Evolutionary conservation across 805 yeast species (phyloP), one percentile per base, ranked within the genome.

Genomic region (Starmerella lactis-condensi): DNA sequence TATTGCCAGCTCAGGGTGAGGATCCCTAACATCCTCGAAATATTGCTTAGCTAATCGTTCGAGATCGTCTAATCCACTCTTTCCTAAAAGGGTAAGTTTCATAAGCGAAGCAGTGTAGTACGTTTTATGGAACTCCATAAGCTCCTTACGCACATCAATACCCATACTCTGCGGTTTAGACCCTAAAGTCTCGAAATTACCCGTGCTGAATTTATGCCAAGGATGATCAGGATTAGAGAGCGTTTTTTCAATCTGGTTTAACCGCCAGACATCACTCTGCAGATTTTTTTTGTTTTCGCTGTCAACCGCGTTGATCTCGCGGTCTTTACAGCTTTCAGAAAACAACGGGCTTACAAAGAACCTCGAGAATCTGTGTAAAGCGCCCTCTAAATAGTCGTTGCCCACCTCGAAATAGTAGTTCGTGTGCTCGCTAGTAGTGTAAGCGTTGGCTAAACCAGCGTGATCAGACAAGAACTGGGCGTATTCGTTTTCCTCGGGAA

Each of bases 221-320:
- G 96, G 95, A 54, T 89, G 96, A 0, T 56, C 46, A 1, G 69
- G 67, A 50, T 75, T 79, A 12, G 89, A 62, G 22, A 73, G 58
- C 30, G 73, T 64, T 54, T 78, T 76, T 33, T 77, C 83, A 31
- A 85, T 60, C 56, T 85, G 96, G 46, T 74, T 73, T 29, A 79
- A 56, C 46, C 96, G 68, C 95, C 96, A 82, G 27, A 57, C 50
- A 53, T 85, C 98, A 49, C 65, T 75, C 53, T 85, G 96, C 31
- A 89, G 59, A 51, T 85, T 85, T 57, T 89, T 85, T 52, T 82
- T 85, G 58, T 85, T 81, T 56, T 85, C 98, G 23, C 93, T 76
- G 53, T 85, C 94, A 7, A 85, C 96, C 2, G 96, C 96, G 40
- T 72, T 69, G 45, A 85, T 76, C 54, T 85, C 98, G 34, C 95